These are phyloP conservation scores for Phaeosphaeria sp. DNA, from an alignment of 2,329 filamentous ascomycete genomes.

Conservation along the genomic window DNA sequence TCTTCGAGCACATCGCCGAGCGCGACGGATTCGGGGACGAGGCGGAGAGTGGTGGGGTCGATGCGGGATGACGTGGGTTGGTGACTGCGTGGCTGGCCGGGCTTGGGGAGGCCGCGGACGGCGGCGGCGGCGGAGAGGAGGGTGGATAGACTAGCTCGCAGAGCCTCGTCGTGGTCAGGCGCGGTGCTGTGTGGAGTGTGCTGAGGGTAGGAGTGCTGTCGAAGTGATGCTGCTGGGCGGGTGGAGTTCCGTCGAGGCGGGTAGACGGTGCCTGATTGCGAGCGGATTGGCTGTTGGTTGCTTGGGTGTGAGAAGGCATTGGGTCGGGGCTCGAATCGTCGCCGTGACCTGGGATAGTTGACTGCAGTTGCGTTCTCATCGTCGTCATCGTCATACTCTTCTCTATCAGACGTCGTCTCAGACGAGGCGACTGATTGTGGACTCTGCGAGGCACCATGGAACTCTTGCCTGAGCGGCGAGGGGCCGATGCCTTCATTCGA, in stretches of 20 bases:
- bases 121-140: conserved; percentile 94
- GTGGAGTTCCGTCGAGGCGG: conserved; percentile 48
- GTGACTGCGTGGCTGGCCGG: conserved; percentile 43
- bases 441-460: conserved; percentile 32
- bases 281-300: conserved; percentile 48
- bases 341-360: conserved; percentile 64
- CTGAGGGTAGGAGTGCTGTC: conserved; percentile 51
- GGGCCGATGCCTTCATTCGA: conserved; percentile 65
- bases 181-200: conserved; percentile 71
- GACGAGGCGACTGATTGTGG: conserved; percentile 45
- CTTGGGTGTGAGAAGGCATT: conserved; percentile 92
- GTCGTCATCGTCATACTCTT: conserved; percentile 57
- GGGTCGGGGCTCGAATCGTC: conserved; percentile 80
- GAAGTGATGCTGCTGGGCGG: conserved; percentile 43
- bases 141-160: conserved; percentile 92
- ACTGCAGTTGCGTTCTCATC: conserved; percentile 86
- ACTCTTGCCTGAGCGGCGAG: conserved; percentile 42
- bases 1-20: conserved; percentile 52
- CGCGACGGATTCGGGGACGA: conserved; percentile 67
- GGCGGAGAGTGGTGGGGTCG: conserved; percentile 62
- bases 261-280: conserved; percentile 56
- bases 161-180: conserved; percentile 89
- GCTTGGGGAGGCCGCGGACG: conserved; percentile 79
- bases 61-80: conserved; percentile 48
- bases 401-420: conserved; percentile 45